These are phyloP conservation scores for Calonectria honghensis DNA, from an alignment of 2,329 filamentous ascomycete genomes.

Conservation along the genomic window DNA sequence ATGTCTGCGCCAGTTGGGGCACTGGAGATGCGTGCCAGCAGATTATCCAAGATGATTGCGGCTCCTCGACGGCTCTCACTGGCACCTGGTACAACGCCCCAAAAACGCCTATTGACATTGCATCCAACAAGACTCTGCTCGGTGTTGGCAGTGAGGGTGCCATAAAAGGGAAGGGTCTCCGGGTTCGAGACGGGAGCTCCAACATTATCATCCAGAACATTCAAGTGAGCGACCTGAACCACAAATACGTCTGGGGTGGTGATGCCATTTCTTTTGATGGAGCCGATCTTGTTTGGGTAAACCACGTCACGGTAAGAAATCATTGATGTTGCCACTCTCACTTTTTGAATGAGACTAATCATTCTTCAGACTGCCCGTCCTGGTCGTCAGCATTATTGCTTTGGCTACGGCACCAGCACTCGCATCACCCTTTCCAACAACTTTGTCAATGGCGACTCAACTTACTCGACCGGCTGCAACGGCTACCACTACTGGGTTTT, in stretches of 20 bases:
- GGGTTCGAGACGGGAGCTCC: slow-evolving; percentile 51
- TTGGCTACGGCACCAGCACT: slow-evolving; percentile 48
- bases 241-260: slow-evolving; percentile 48
- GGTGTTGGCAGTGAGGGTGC: slow-evolving; percentile 62
- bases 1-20: slow-evolving; percentile 49
- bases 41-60: slow-evolving; percentile 50
- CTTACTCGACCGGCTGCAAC: slow-evolving; percentile 66
- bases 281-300: slow-evolving; percentile 46
- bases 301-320: slow-evolving; percentile 41
- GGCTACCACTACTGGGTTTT: slow-evolving; percentile 67
- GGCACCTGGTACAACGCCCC: slow-evolving; percentile 15
- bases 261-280: slow-evolving; percentile 45
- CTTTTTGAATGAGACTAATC: fast-evolving
- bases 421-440: slow-evolving; percentile 68
- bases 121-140: slow-evolving; percentile 64
- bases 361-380: slow-evolving; percentile 38
- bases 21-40: slow-evolving; percentile 46
- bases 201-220: slow-evolving; percentile 60
- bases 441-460: slow-evolving; percentile 65
- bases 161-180: slow-evolving; percentile 64
- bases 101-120: slow-evolving; percentile 36
- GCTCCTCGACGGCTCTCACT: slow-evolving; percentile 40
- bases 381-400: slow-evolving; percentile 46
- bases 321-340: fast-evolving
- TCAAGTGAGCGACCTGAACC: slow-evolving; percentile 46